phyloP scores from a whole-genome alignment of 2,329 filamentous ascomycete genomes.

The Fusarium illudens region DNA sequence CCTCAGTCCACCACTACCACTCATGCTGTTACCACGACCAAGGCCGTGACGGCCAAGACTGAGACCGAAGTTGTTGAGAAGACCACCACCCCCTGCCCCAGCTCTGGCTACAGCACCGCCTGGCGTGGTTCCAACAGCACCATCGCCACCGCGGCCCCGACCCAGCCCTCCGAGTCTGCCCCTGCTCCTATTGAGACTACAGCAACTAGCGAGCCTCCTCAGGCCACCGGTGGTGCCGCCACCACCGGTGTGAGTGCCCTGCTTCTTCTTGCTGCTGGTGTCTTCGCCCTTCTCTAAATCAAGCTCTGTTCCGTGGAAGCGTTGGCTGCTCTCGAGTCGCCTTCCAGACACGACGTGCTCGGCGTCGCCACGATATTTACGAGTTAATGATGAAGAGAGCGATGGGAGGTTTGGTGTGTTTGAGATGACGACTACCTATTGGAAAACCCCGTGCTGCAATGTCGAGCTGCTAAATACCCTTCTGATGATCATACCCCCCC shows the following conservation, averaged over 20 bases:
- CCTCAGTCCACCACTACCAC: constrained; percentile 39
- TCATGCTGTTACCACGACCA: constrained; percentile 40
- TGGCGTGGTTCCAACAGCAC: constrained; percentile 48
- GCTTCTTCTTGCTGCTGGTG: constrained; percentile 48
- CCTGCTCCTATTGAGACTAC: constrained; percentile 21
- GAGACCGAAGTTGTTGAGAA: constrained; percentile 31
- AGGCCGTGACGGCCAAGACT: constrained; percentile 30
- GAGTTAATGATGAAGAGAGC: constrained; percentile 44
- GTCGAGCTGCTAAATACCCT: constrained; percentile 36
- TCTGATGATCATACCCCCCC: constrained; percentile 40
- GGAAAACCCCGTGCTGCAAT: constrained; percentile 35
- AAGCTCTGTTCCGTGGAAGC: constrained; percentile 40
- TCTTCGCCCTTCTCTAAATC: constrained; percentile 49
- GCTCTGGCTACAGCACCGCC: constrained; percentile 41
- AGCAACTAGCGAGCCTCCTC: constrained; percentile 29
- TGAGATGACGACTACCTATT: constrained; percentile 7
- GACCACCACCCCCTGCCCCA: constrained; percentile 42
- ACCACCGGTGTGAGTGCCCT: constrained; percentile 48
- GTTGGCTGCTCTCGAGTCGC: constrained; percentile 10
- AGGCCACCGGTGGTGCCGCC: constrained; percentile 43
- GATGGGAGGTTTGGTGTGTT: constrained; percentile 21
- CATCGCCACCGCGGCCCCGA: constrained; percentile 38
- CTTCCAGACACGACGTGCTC: constrained; percentile 22
- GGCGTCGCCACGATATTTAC: constrained; percentile 47
- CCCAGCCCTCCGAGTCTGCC: constrained; percentile 37